Base-by-base conservation (phyloP, 331 rosid species). In the Ulmus americana region DNA sequence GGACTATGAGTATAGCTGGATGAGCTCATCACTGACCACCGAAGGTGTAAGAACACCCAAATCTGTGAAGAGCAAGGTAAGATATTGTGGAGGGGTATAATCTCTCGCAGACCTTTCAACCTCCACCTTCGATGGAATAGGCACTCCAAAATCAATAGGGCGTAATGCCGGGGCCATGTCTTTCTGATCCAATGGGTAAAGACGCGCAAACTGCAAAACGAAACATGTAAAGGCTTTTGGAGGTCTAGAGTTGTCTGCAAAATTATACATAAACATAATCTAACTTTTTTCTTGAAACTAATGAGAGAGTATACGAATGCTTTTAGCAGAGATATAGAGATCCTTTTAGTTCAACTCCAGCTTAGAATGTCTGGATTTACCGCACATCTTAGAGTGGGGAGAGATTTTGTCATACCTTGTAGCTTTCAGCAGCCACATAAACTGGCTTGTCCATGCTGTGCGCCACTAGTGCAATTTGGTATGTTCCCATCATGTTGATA, bases 381-480 rank as follows among this genome's bases (percentile, higher is more conserved):
- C 3, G 35, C 35, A 2, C 35, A 22, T 1, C 35, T 22, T 22
- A 22, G 35, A 28, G 2, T 28, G 4, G 35, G 2, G 35, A 46
- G 4, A n/a, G 14, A 12, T 16, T 66, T 56, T 8, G 57, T 51
- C 39, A 51, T 65, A 91, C 98, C 91, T 92, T 89, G 82, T 85
- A 92, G 83, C 98, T 92, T 83, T 92, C 98, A 41, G 97, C 98
- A 55, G 97, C 98, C 65, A 89, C 98, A 45, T 86, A 89, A 65
- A 92, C 85, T 41, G 98, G 97, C 63, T 92, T 92, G 77, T 77
- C 79, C 97, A 92, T 85, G 81, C 97, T 67, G 74, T 89, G 94
- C 3, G 96, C 98, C 43, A 92, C 94, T 72, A 92, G 61, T 6
- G 96, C 95, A 68, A 86, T 89, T 83, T 92, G 98, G 78, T 86